A percentile compares a stretch with the other conserved stretches of the same genome.
phyloP scores from a whole-genome alignment of 495 filamentous ascomycete genomes.

The Aspergillus homomorphus region DNA sequence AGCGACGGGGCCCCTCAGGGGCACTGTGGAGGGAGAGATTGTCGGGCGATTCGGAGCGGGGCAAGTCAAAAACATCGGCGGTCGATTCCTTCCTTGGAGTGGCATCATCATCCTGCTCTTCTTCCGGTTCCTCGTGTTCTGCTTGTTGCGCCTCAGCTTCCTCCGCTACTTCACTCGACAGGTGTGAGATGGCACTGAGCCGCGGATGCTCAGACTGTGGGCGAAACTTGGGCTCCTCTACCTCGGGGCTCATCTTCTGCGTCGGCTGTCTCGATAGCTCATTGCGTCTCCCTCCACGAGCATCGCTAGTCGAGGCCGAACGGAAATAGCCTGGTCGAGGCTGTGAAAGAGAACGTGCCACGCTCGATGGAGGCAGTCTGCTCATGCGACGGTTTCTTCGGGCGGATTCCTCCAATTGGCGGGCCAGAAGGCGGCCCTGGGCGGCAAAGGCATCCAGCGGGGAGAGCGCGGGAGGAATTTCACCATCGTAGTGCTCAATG shows the following conservation, averaged over 20 bases:
- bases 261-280: constrained; percentile 36
- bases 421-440: constrained; percentile 83
- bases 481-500: constrained; percentile 72
- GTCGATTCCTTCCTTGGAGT: constrained; percentile 26
- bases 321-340: constrained; percentile 72
- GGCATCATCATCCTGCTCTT: constrained; percentile 39
- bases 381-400: constrained; percentile 71
- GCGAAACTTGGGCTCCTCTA: constrained; percentile 60
- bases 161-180: constrained; percentile 34
- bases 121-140: constrained; percentile 15
- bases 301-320: constrained; percentile 43
- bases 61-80: constrained; percentile 36
- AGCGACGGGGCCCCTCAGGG: constrained; percentile 22
- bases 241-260: constrained; percentile 47
- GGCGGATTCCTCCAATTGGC: constrained; percentile 74
- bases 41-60: constrained; percentile 48
- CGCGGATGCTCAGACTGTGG: constrained; percentile 72
- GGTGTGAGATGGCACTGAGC: constrained; percentile 58
- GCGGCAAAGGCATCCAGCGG: constrained; percentile 92
- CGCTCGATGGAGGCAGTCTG: constrained; percentile 76
- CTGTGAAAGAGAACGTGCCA: constrained; percentile 69
- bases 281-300: constrained; percentile 13
- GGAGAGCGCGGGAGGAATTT: constrained; percentile 86
- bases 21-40: constrained; percentile 19
- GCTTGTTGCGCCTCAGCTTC: constrained; percentile 32